A percentile compares a stretch with the other conserved stretches of the same genome.
Evolutionary conservation across 768 basidiomycete genomes (phyloP).

Genomic region (Hericium erinaceus): DNA sequence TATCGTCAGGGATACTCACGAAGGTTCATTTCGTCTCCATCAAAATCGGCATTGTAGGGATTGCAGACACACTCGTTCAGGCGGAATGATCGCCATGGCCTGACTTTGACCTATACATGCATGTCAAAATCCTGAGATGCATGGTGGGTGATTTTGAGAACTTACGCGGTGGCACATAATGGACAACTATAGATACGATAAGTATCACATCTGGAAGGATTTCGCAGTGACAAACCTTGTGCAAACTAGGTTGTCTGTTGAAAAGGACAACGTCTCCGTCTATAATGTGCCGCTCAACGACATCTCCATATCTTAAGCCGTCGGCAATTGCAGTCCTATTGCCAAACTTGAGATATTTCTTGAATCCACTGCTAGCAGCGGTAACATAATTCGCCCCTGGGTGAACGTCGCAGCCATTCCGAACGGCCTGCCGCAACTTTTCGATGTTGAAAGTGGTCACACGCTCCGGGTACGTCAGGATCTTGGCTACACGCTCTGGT

Average conservation of each 20-base stretch:
- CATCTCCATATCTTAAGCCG: conserved; percentile 75
- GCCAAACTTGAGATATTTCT: conserved; percentile 86
- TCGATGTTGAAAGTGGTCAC: conserved; percentile 90
- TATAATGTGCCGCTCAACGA: conserved; percentile 88
- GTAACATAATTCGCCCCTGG: conserved; percentile 96
- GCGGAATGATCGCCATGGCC: conserved; percentile 96
- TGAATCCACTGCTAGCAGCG: conserved; percentile 64
- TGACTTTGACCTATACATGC: conserved; percentile 61
- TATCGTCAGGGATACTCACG: conserved; percentile 43
- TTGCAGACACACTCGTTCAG: conserved; percentile 99
- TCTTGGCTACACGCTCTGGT: conserved; percentile 89
- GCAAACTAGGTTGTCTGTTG: conserved; percentile 97
- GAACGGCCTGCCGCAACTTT: conserved; percentile 59
- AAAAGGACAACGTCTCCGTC: conserved; percentile 97
- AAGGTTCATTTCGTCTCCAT: conserved; percentile 99
- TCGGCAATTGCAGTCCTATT: conserved; percentile 76
- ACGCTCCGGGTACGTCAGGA: conserved; percentile 93
- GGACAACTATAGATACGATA: conserved; percentile 54
- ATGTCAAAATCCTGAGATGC: background rate
- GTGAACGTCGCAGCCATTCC: conserved; percentile 84
- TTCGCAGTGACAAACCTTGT: conserved; percentile 50
- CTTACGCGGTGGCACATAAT: conserved; percentile 96
- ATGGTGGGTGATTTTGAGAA: background rate
- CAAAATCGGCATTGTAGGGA: conserved; percentile 98
- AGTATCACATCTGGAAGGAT: conserved; percentile 1